Evolutionary conservation across 2,329 filamentous ascomycete species (phyloP).

Genomic region (Amauroascus verrucosus): DNA sequence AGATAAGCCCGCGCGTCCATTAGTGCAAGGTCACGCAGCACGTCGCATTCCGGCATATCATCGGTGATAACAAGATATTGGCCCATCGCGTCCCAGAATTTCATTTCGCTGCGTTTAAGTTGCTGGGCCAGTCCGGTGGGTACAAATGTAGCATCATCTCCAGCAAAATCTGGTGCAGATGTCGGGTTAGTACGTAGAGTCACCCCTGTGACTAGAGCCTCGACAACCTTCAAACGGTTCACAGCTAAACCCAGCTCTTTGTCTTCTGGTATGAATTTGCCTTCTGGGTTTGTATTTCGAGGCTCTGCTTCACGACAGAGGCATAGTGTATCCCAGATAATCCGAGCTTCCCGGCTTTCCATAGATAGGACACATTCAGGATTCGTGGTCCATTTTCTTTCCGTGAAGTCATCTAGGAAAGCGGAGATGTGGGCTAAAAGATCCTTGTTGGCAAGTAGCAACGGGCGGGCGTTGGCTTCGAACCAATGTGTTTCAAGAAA

Average conservation of each 20-base stretch:
- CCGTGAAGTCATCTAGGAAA: conserved; percentile 46
- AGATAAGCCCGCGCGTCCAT: conserved; percentile 58
- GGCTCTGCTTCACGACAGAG: conserved; percentile 39
- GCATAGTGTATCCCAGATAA: conserved; percentile 51
- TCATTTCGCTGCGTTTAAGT: conserved; percentile 46
- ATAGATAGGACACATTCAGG: conserved; percentile 30
- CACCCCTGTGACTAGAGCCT: conserved; percentile 64
- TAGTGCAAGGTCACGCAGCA: conserved; percentile 56
- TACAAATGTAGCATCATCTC: conserved; percentile 12
- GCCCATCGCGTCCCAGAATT: conserved; percentile 75
- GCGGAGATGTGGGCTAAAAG: conserved; percentile 58
- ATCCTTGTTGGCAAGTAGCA: conserved; percentile 45
- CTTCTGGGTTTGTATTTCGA: conserved; percentile 20
- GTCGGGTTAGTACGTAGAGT: conserved; percentile 46
- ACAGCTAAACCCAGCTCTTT: conserved; percentile 55
- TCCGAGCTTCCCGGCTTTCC: conserved; percentile 48
- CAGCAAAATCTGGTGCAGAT: conserved; percentile 20
- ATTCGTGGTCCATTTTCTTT: conserved; percentile 29
- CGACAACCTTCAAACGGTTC: conserved; percentile 63
- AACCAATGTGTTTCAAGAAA: conserved; percentile 84
- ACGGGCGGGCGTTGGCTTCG: conserved; percentile 44
- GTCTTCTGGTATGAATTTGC: conserved; percentile 34
- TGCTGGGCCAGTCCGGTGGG: conserved; percentile 13
- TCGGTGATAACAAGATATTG: conserved; percentile 59
- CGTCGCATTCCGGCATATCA: conserved; percentile 43